These are phyloP conservation scores for Drechslerella stenobrocha DNA, from an alignment of 2,329 filamentous ascomycete species.

Conservation along the genomic window DNA sequence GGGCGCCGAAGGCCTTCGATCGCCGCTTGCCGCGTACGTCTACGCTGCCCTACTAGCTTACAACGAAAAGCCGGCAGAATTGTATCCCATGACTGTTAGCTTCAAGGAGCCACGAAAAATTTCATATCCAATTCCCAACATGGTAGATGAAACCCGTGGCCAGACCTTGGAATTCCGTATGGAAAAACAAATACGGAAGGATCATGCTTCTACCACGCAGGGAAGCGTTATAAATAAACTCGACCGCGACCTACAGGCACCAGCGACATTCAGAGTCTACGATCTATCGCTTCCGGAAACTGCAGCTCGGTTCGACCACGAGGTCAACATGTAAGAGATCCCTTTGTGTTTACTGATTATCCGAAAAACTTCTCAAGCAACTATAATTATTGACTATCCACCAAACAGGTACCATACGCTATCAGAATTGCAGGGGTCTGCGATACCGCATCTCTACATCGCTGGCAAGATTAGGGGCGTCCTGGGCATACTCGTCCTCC, in stretches of 20 bases:
- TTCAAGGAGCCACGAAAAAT: not conserved
- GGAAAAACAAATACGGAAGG: not conserved
- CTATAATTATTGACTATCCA: not conserved
- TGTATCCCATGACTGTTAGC: not conserved
- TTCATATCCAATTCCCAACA: not conserved
- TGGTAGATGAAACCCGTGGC: too few relatives aligned
- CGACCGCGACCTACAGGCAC: not conserved
- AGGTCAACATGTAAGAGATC: not conserved
- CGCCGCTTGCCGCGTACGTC: conserved; percentile 1
- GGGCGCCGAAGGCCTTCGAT: conserved; percentile 1
- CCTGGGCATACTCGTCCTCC: conserved; percentile 4
- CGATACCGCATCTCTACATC: conserved; percentile 4
- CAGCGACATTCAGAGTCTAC: not conserved
- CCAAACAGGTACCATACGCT: not conserved
- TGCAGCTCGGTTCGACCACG: not conserved
- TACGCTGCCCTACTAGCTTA: conserved; percentile 4
- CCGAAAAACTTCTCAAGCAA: too few relatives aligned
- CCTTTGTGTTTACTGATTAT: too few relatives aligned
- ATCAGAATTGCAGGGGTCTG: not conserved
- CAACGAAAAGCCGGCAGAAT: not conserved
- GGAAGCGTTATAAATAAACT: not conserved
- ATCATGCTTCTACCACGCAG: not conserved
- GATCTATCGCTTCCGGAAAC: not conserved
- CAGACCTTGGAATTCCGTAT: too few relatives aligned
- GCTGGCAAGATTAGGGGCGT: not conserved